phyloP scores from a whole-genome alignment of 495 filamentous ascomycete genomes.

The Aspergillus sparsus region DNA sequence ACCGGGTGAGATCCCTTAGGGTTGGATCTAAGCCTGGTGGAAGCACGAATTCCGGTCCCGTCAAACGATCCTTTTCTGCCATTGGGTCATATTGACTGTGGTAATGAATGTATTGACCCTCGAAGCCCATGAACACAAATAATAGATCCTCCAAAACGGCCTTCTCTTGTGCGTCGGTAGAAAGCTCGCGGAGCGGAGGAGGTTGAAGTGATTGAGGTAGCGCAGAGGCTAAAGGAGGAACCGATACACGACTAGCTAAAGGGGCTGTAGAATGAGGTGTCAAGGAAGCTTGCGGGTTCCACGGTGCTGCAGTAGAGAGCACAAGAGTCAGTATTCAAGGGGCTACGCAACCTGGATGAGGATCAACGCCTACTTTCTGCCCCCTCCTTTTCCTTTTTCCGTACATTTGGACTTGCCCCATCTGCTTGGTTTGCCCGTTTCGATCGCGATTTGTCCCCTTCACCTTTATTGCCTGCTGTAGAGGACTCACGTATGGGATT shows the following conservation, averaged over 20 bases:
- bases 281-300: conserved; percentile 81
- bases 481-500: conserved; percentile 65
- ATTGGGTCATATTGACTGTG: conserved; percentile 75
- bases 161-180: conserved; percentile 78
- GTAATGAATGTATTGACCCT: conserved; percentile 94
- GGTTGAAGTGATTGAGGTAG: conserved; percentile 74
- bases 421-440: conserved; percentile 40
- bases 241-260: conserved; percentile 80
- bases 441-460: conserved; percentile 47
- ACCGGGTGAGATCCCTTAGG: conserved; percentile 78
- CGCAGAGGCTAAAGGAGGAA: conserved; percentile 73
- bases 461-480: conserved; percentile 40
- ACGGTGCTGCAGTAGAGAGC: conserved; percentile 51
- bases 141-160: conserved; percentile 87
- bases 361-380: conserved; percentile 35
- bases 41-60: conserved; percentile 78
- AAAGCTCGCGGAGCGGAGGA: conserved; percentile 66
- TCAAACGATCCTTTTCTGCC: conserved; percentile 80
- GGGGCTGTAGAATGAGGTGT: conserved; percentile 86
- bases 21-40: conserved; percentile 86
- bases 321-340: conserved; percentile 25
- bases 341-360: background rate
- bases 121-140: conserved; percentile 98
- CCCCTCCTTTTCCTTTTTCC: conserved; percentile 42
- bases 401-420: conserved; percentile 43